Percentiles rank a stretch among this genome's conserved stretches.
phyloP scores from a whole-genome alignment of 2,329 filamentous ascomycete species.

The Fusarium buharicum region DNA sequence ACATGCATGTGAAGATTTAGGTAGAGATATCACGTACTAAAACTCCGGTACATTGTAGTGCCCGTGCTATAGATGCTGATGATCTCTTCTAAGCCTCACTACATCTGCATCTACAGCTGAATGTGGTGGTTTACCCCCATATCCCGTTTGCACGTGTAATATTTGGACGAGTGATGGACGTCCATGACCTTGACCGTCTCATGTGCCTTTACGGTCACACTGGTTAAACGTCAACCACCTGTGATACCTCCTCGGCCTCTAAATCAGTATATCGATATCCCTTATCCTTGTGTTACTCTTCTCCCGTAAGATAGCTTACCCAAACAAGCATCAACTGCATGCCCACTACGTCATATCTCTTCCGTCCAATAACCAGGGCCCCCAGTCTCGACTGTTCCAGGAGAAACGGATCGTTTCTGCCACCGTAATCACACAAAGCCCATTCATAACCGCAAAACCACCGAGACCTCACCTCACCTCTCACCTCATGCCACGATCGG shows the following conservation, averaged over 20 bases:
- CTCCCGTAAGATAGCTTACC: conserved; percentile 18
- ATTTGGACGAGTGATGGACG: conserved; percentile 1
- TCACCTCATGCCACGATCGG: conserved; percentile 4
- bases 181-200: conserved; percentile 6
- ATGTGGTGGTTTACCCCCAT: background rate
- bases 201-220: conserved; percentile 12
- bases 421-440: conserved; percentile 21
- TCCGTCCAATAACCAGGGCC: conserved; percentile 6
- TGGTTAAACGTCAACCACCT: too few relatives aligned
- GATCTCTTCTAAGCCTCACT: background rate
- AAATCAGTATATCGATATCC: background rate
- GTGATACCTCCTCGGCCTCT: background rate
- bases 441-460: conserved; percentile 28
- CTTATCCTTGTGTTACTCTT: background rate
- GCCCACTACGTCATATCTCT: conserved; percentile 36
- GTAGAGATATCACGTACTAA: conserved; percentile 6
- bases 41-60: conserved; percentile 4
- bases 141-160: conserved; percentile 23
- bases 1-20: conserved; percentile 31
- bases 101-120: background rate
- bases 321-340: conserved; percentile 23
- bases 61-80: background rate
- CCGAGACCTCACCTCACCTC: conserved; percentile 18
- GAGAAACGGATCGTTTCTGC: conserved; percentile 26
- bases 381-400: conserved; percentile 8